Evolutionary conservation across 257 asterid genomes (phyloP).

Genomic region (Przewalskia tangutica): DNA sequence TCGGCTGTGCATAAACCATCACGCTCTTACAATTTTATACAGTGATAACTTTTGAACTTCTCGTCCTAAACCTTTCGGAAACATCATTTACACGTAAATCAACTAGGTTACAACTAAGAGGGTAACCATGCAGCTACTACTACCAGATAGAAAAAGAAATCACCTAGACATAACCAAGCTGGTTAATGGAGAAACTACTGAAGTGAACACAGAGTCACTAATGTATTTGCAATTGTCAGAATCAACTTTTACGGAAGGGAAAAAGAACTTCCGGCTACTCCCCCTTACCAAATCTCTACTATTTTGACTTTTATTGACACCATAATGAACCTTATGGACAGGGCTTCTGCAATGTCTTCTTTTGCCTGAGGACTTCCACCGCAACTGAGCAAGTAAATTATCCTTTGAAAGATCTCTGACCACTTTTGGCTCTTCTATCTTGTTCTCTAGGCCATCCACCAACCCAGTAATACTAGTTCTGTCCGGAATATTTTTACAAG

Average conservation of each 20-base stretch:
- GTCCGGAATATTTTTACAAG: not conserved
- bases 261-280: constrained; percentile 19
- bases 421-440: not conserved
- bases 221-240: constrained; percentile 53
- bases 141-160: constrained; percentile 1
- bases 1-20: not conserved
- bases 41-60: not conserved
- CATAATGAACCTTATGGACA: constrained; percentile 18
- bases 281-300: constrained; percentile 13
- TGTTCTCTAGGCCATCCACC: not conserved
- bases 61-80: not conserved
- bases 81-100: not conserved
- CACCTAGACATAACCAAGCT: constrained; percentile 72
- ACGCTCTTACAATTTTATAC: not conserved
- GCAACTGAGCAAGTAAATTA: constrained; percentile 26
- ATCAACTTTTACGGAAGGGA: constrained; percentile 32
- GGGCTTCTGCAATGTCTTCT: constrained; percentile 49
- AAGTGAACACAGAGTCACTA: constrained; percentile 35
- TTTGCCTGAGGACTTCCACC: constrained; percentile 65
- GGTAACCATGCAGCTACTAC: not conserved
- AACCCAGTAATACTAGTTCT: not conserved
- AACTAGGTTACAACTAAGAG: not conserved
- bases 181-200: constrained; percentile 31
- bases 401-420: constrained; percentile 49
- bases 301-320: not conserved